Conservation (phyloP, 257 asterid species). For the Solanum ossicruentum region DNA sequence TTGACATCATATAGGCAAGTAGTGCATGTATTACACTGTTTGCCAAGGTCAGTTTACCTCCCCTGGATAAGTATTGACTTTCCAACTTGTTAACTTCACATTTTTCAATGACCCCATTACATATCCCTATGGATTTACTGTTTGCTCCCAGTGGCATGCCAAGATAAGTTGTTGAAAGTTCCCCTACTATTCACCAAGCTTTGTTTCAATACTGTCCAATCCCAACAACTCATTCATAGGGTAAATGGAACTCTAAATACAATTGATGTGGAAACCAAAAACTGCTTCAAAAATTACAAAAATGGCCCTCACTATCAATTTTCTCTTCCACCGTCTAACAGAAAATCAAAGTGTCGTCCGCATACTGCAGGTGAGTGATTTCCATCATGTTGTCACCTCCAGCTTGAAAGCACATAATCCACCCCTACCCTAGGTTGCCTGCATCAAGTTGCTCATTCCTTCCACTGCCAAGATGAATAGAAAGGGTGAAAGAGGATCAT, state of each 20-base stretch:
- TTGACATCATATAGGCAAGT: not conserved
- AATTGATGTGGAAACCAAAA: not conserved
- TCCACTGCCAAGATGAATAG: not conserved
- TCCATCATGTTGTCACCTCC: not conserved
- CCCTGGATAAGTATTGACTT: not conserved
- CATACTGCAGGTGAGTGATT: not conserved
- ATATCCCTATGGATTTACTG: not conserved
- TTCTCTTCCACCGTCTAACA: not conserved
- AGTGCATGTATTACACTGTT: not conserved
- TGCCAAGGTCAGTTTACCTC: not conserved
- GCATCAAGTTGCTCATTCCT: not conserved
- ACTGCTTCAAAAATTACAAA: not conserved
- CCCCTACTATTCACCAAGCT: not conserved
- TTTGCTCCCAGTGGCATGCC: not conserved
- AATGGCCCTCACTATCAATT: not conserved
- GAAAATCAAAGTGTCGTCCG: not conserved
- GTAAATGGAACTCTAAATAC: not conserved
- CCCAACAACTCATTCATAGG: not conserved
- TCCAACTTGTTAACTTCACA: not conserved
- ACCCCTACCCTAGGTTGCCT: not conserved
- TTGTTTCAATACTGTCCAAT: not conserved
- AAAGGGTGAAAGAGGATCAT: not conserved
- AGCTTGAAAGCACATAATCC: not conserved
- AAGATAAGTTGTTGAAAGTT: too few relatives aligned
- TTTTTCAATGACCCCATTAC: not conserved